phyloP scores from a whole-genome alignment of 768 basidiomycete species.

The Xerocomus brunneocitrinus region DNA sequence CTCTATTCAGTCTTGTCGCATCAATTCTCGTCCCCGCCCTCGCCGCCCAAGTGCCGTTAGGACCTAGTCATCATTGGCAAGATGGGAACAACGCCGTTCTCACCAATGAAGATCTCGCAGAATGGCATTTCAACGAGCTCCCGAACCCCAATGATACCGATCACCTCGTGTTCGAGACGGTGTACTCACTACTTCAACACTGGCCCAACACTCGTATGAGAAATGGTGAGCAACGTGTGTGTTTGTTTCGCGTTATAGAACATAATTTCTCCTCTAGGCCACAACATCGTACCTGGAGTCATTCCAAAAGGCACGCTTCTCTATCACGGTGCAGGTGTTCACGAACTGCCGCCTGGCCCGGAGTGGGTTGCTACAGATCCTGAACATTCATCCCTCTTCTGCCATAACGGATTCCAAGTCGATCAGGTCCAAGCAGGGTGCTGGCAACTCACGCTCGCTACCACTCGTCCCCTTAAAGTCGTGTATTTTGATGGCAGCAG shows the following conservation, averaged over 20 bases:
- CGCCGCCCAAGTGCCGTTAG: background rate
- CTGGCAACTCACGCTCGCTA: background rate
- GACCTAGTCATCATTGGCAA: background rate
- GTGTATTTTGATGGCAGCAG: background rate
- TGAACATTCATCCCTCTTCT: background rate
- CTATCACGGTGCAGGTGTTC: background rate
- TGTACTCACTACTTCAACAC: background rate
- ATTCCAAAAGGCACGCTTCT: background rate
- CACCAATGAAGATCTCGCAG: no score
- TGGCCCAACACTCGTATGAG: conserved; percentile 1
- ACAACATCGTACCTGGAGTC: background rate
- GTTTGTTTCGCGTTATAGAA: no score
- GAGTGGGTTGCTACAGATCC: background rate
- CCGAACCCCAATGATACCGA: background rate
- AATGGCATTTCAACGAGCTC: background rate
- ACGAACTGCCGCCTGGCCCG: background rate
- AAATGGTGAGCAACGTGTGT: background rate
- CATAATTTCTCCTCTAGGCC: background rate
- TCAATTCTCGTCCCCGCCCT: background rate
- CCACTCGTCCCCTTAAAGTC: background rate
- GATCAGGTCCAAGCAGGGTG: background rate
- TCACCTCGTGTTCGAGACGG: background rate
- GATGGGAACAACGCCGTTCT: background rate
- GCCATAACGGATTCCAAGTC: background rate
- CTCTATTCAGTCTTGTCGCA: background rate